phyloP scores from a whole-genome alignment of 1,284 basidiomycete genomes.

The Naganishia liquefaciens region DNA sequence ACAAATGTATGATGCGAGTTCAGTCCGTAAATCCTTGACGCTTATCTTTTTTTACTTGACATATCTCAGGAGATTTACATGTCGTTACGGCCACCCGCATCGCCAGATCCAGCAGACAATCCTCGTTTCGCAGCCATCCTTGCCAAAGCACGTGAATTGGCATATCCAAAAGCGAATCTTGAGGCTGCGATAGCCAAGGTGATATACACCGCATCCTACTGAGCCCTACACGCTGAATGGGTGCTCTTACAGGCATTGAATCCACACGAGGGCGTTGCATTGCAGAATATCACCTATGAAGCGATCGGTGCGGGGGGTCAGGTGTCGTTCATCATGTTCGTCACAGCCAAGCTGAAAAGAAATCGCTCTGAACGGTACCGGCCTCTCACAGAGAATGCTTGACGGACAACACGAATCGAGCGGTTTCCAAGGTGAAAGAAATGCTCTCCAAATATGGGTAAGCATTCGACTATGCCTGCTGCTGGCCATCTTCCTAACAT shows the following conservation, averaged over 20 bases:
- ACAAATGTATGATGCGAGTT: constrained; percentile 57
- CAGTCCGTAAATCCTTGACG: too few species aligned
- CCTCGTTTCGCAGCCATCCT: constrained; percentile 63
- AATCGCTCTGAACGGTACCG: not conserved
- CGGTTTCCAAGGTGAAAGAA: constrained; percentile 65
- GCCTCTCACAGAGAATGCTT: constrained; percentile 68
- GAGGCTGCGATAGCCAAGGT: constrained; percentile 70
- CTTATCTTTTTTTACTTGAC: not conserved
- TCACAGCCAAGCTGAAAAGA: too few species aligned
- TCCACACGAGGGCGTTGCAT: constrained; percentile 26
- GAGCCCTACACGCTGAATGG: not conserved
- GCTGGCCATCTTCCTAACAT: not conserved
- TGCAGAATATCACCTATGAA: constrained; percentile 63
- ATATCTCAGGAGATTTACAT: constrained; percentile 66
- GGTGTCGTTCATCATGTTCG: constrained; percentile 74
- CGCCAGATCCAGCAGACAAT: constrained; percentile 67
- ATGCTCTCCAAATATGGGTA: constrained; percentile 65
- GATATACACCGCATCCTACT: constrained; percentile 30
- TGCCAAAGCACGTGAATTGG: constrained; percentile 64
- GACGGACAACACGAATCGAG: constrained; percentile 72
- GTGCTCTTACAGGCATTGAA: constrained; percentile 23
- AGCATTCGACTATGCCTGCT: constrained; percentile 35
- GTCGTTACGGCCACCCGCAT: constrained; percentile 67
- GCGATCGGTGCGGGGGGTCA: constrained; percentile 66
- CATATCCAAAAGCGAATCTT: constrained; percentile 76